Base-by-base conservation (phyloP, 2,329 filamentous ascomycete species). In the Trichoderma citrinoviride region DNA sequence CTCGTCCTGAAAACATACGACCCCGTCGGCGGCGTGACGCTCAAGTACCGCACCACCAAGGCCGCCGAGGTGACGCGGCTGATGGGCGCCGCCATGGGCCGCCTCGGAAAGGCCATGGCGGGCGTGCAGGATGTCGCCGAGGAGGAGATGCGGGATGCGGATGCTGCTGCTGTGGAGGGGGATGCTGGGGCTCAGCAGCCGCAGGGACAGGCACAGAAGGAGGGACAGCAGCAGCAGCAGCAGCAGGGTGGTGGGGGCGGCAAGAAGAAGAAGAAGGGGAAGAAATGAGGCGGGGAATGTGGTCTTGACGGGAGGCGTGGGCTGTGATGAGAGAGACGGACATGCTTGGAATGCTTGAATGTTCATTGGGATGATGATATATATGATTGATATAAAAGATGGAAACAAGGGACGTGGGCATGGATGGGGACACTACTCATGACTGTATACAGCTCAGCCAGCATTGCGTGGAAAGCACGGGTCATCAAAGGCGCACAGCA, bases 41-140 rank as follows among this genome's bases (percentile, higher is more conserved):
- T 99, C 68, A 96, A 97, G 79, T 98, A 97, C 82, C 85, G 87
- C 75, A 99, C 95, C 41, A 90, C 89, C 74, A 96, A 97, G 78
- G 92, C 90, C 21, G 91, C 92, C 21, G 94, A 98, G 79, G 93
- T 99, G 10, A 89, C 90, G 25, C 83, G 95, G 29, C 79, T 99
- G 71, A 86, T 99, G 65, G 70, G 74, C 67, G 86, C 87, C 58
- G 86, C 89, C 49, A 77, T 99, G 68, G 93, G 92, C 0, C 84
- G 86, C 65, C 77, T 97, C 70, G 92, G 89, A n/a, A 83, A 87
- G 62, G 85, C 82, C 65, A 89, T 90, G 82, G 86, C 85, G 15
- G 86, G 82, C 40, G 73, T 89, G 69, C 79, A 81, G 60, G 77
- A 77, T 19, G 72, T 74, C 27, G 73, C 74, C 19, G 81, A 82